Evolutionary conservation across 805 yeast genomes (phyloP), one percentile per base, ranked within the genome.

Genomic region (Starmerella potacharoeniae): DNA sequence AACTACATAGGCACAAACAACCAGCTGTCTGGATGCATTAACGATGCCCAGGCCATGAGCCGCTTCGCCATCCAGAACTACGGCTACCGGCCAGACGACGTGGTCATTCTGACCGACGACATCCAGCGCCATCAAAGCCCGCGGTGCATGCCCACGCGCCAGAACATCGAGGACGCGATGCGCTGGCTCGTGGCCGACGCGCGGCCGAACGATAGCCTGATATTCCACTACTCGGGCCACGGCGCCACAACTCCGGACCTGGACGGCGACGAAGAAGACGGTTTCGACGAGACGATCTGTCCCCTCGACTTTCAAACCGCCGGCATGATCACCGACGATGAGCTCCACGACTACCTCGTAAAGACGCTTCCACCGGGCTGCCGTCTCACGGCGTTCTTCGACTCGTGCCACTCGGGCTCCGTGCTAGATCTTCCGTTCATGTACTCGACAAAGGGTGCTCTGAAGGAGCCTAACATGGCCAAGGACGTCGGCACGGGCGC

Each of bases 151-250:
- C 95, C 95, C 17, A 79, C 86, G 2, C 72, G 77, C 53, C 79
- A 74, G 5, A 86, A 87, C 66, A 86, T 87, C 66, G 65, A 85
- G 22, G 74, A 82, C 44, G 95, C 89, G 3, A 84, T 85, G 85
- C 81, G 77, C 54, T 86, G 95, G 95, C 75, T 86, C 28, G 90
- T 83, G 22, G 72, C 72, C 22, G 84, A 75, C 58, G 93, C 95
- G 0, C 73, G 71, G 60, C 83, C 93, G 14, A 85, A 86, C 62
- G 95, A 86, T 69, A 78, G 88, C 8, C 68, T 86, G 50, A 82
- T 87, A 62, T 80, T 87, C 75, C 95, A 87, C 67, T 86, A 83
- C 66, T 84, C 93, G 0, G 93, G 95, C 7, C 95, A 87, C 65
- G 95, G 95, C 34, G 88, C 93, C 2, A 84, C 81, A 64, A 78